Evolutionary conservation across 805 yeast genomes (phyloP).

Genomic region (Kazachstania viticola): DNA sequence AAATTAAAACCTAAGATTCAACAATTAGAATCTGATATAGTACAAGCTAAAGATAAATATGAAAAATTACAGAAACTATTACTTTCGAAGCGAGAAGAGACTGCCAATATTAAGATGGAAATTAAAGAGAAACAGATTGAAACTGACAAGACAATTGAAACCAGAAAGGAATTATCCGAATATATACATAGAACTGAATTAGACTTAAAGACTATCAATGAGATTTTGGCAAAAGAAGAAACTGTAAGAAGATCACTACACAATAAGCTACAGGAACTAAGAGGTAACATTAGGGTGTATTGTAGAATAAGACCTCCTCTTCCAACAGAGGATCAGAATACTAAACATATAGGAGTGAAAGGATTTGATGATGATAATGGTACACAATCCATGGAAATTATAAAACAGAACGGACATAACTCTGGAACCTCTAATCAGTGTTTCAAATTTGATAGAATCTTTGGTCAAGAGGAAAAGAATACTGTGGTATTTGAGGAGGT

Average conservation of each 20-base stretch:
- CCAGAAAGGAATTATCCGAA: conserved; percentile 14
- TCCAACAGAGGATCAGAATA: conserved; percentile 10
- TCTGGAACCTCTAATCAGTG: conserved; percentile 4
- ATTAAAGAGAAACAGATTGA: conserved; percentile 11
- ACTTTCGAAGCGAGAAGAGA: conserved; percentile 16
- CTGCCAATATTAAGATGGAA: conserved; percentile 16
- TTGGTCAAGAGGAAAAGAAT: conserved; percentile 44
- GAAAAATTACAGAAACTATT: conserved; percentile 14
- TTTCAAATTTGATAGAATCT: conserved; percentile 73
- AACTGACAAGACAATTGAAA: conserved; percentile 5
- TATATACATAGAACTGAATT: conserved; percentile 22
- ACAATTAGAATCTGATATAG: conserved; percentile 5
- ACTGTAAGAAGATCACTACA: conserved; percentile 50
- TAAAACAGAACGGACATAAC: conserved; percentile 5
- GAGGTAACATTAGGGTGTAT: conserved; percentile 86
- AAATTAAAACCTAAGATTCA: conserved; percentile 7
- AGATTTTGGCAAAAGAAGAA: conserved; percentile 39
- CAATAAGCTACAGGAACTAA: conserved; percentile 67
- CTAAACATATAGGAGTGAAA: conserved; percentile 24
- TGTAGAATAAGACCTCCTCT: conserved; percentile 68
- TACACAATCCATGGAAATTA: conserved; percentile 16
- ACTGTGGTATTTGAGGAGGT: conserved; percentile 68
- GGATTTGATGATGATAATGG: conserved; percentile 20
- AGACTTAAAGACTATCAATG: conserved; percentile 24
- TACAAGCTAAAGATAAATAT: conserved; percentile 8